phyloP scores from a whole-genome alignment of 441 rosid genomes.

The Dalechampia spathulata region DNA sequence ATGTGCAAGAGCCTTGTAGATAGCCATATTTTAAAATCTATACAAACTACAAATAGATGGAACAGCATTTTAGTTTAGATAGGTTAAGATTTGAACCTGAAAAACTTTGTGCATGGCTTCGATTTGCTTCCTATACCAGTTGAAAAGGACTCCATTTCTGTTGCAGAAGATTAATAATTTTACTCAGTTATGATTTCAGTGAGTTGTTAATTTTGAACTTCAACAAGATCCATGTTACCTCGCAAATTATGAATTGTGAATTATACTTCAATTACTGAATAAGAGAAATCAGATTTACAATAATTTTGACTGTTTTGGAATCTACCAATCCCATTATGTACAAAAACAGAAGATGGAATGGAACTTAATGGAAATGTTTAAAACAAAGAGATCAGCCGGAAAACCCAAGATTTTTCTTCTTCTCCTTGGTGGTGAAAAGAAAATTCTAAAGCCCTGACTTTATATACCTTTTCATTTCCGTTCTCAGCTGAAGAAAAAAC shows the following conservation, averaged over 20 bases:
- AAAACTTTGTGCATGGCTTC: constrained; percentile 99
- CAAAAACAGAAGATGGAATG: too few species aligned
- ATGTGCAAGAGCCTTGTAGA: too few species aligned
- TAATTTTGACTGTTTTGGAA: background rate
- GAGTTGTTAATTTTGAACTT: constrained; percentile 28
- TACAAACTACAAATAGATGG: constrained; percentile 29
- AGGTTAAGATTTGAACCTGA: constrained; percentile 90
- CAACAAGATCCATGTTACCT: constrained; percentile 19
- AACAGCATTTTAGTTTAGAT: constrained; percentile 45
- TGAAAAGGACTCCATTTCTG: constrained; percentile 94
- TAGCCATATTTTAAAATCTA: constrained; percentile 28
- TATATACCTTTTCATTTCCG: too few species aligned
- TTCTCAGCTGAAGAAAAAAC: too few species aligned
- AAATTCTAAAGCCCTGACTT: too few species aligned
- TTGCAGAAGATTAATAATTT: constrained; percentile 11
- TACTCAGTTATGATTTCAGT: constrained; percentile 2
- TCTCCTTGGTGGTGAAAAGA: too few species aligned
- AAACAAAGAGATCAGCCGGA: too few species aligned
- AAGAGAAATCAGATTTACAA: background rate
- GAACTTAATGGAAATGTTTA: too few species aligned
- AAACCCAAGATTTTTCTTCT: too few species aligned
- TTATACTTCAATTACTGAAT: background rate
- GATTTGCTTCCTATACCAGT: constrained; percentile 99
- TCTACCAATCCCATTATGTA: background rate
- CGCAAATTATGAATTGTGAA: constrained; percentile 12